phyloP scores from a whole-genome alignment of 129 eudicot species.

The Arctium lappa region DNA sequence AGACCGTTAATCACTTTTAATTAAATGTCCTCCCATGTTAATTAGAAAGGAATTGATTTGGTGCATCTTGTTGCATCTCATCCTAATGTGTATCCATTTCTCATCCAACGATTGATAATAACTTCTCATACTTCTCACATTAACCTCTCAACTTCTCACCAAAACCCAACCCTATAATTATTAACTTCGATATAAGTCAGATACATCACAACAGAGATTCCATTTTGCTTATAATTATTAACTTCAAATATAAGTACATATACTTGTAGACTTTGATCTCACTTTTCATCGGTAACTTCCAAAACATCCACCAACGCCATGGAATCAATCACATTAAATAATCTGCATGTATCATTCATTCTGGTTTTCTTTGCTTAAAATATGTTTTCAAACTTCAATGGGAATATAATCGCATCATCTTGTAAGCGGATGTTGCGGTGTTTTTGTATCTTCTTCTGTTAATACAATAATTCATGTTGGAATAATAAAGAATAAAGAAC shows the following conservation, averaged over 20 bases:
- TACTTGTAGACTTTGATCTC: conserved; percentile 4
- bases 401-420: conserved; percentile 22
- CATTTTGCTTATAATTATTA: conserved; percentile 7
- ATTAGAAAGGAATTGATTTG: too few species aligned
- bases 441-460: conserved; percentile 8
- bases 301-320: not conserved
- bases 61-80: too few species aligned
- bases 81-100: too few species aligned
- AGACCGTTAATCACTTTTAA: too few species aligned
- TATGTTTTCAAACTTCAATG: not conserved
- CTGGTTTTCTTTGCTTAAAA: conserved; percentile 6
- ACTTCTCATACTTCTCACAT: too few species aligned
- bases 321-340: conserved; percentile 2
- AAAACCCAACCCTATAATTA: too few species aligned
- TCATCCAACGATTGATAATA: too few species aligned
- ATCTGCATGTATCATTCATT: conserved; percentile 14
- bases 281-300: not conserved
- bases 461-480: conserved; percentile 1
- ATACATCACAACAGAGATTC: not conserved
- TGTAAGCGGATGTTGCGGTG: conserved; percentile 23
- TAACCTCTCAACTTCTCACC: too few species aligned
- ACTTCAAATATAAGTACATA: not conserved
- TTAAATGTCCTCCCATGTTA: too few species aligned
- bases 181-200: too few species aligned
- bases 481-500: conserved; percentile 16